Conservation (phyloP, 306 rosid genomes). For the Castanopsis chinensis region DNA sequence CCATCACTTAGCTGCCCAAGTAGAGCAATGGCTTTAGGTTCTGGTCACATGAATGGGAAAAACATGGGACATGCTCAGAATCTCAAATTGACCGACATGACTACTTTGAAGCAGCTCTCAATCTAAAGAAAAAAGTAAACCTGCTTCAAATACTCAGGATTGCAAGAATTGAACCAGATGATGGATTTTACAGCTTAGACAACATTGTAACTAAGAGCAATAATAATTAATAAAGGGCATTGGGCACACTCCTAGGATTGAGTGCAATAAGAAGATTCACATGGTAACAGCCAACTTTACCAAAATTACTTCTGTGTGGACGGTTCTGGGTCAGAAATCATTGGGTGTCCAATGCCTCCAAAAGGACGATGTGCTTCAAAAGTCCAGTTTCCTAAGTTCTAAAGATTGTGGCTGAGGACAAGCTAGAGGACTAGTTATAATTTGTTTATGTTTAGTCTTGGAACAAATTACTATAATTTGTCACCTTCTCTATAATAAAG, state of each 20-base stretch:
- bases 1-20: conserved; percentile 90
- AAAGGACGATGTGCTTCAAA: conserved; percentile 6
- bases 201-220: conserved; percentile 42
- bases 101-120: conserved; percentile 62
- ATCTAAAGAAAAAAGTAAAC: conserved; percentile 49
- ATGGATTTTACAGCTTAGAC: conserved; percentile 45
- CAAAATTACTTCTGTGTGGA: conserved; percentile 63
- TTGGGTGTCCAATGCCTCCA: conserved; percentile 41
- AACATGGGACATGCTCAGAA: conserved; percentile 80
- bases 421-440: not conserved
- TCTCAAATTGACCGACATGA: conserved; percentile 62
- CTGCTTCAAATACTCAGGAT: conserved; percentile 49
- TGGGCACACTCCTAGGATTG: conserved; percentile 51
- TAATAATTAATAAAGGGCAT: conserved; percentile 45
- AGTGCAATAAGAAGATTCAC: conserved; percentile 55
- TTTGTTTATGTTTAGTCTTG: not conserved
- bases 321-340: conserved; percentile 47
- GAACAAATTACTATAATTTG: no score
- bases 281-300: conserved; percentile 47
- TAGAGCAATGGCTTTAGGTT: conserved; percentile 73
- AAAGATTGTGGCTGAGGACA: not conserved
- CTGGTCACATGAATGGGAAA: conserved; percentile 93
- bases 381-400: conserved; percentile 48
- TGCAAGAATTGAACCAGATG: conserved; percentile 67
- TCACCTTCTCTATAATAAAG: no score